A percentile compares a stretch with the other conserved stretches of the same genome.
These are phyloP conservation scores for Diaporthe longicolla DNA, from an alignment of 2,329 filamentous ascomycete species.

Conservation along the genomic window DNA sequence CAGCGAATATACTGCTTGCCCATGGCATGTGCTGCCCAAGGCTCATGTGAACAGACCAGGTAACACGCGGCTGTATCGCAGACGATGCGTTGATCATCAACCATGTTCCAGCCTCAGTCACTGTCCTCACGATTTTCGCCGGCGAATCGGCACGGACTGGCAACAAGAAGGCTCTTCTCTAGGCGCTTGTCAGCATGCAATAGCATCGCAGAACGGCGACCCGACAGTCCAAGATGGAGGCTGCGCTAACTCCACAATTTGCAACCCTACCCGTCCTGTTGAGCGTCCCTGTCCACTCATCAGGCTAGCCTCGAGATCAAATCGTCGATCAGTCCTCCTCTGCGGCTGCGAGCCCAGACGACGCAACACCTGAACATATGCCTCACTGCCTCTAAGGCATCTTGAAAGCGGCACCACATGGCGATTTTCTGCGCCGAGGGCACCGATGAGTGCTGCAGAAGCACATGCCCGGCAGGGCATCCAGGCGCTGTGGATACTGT, in stretches of 20 bases:
- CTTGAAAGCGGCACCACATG: slow-evolving; percentile 3
- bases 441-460: neutral
- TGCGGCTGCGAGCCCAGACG: slow-evolving; percentile 7
- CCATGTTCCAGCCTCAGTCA: neutral
- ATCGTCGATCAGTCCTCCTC: slow-evolving; percentile 22
- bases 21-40: neutral
- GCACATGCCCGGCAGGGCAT: neutral
- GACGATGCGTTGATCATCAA: slow-evolving; percentile 6
- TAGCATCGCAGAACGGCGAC: slow-evolving; percentile 28
- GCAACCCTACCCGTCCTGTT: slow-evolving; percentile 32
- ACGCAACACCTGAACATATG: neutral
- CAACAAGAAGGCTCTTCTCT: neutral
- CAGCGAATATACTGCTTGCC: neutral
- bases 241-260: slow-evolving; percentile 30
- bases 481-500: slow-evolving; percentile 31
- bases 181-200: slow-evolving; percentile 26
- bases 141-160: neutral
- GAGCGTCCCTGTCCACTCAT: slow-evolving; percentile 28
- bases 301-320: slow-evolving; percentile 25
- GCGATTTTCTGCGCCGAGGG: neutral
- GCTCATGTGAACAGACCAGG: slow-evolving; percentile 3
- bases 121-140: neutral
- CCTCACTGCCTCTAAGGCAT: neutral
- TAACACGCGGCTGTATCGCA: slow-evolving; percentile 24
- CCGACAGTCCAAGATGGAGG: slow-evolving; percentile 17